Conservation (phyloP, 2,329 filamentous ascomycete species). For the Apiospora malaysiana region DNA sequence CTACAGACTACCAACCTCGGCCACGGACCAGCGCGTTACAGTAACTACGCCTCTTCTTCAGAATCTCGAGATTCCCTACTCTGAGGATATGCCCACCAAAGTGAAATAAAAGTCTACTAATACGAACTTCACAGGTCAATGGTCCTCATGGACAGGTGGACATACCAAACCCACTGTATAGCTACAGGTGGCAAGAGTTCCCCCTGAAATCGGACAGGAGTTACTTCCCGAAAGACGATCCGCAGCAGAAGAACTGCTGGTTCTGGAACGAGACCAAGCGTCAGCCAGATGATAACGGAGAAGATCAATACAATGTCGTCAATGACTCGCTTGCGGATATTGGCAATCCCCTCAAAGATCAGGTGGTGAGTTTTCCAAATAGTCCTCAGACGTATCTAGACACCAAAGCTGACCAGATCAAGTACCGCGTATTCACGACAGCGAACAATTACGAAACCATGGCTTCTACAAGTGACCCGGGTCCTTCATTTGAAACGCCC, state of each 20-base stretch:
- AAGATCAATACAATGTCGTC: conserved; percentile 47
- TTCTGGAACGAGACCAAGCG: conserved; percentile 46
- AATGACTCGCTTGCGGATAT: conserved; percentile 41
- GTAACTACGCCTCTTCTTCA: not conserved
- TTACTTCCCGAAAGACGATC: conserved; percentile 43
- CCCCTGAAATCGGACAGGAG: conserved; percentile 40
- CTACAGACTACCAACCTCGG: conserved; percentile 48
- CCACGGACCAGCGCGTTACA: conserved; percentile 34
- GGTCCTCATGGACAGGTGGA: conserved; percentile 46
- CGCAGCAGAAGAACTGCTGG: conserved; percentile 37
- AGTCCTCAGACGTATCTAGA: not conserved
- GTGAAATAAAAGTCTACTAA: not conserved
- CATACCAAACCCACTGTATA: conserved; percentile 59
- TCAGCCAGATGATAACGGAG: conserved; percentile 40
- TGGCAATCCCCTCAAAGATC: conserved; percentile 42
- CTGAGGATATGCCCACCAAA: too few relatives aligned
- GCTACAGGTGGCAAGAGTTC: conserved; percentile 54
- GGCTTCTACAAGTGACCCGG: conserved; percentile 44
- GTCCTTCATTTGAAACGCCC: conserved; percentile 50
- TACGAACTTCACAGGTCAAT: conserved; percentile 44
- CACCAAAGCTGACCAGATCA: not conserved
- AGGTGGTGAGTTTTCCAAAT: conserved; percentile 44
- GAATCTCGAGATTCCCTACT: too few relatives aligned
- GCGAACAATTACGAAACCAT: conserved; percentile 46
- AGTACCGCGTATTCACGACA: conserved; percentile 51